phyloP scores from a whole-genome alignment of 2,329 filamentous ascomycete species.

The Phoma sp. region DNA sequence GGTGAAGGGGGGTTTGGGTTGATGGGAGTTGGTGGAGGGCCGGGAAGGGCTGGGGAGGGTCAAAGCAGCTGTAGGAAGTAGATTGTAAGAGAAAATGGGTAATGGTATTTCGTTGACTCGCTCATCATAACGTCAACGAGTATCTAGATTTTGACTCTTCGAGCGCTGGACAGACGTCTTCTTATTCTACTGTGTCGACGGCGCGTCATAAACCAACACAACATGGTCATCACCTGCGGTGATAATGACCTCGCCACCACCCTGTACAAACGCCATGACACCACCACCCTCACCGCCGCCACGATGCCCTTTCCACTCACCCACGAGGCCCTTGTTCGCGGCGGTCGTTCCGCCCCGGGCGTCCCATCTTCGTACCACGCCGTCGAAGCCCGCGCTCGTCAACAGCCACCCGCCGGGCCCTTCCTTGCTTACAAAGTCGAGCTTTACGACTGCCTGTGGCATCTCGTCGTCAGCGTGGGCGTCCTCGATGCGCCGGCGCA shows the following conservation, averaged over 20 bases:
- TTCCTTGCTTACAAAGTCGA: conserved; percentile 75
- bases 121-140: no score
- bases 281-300: conserved; percentile 86
- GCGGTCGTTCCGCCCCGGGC: conserved; percentile 70
- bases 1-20: no score
- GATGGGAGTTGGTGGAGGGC: no score
- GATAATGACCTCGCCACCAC: conserved; percentile 74
- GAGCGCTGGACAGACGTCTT: no score
- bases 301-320: conserved; percentile 90
- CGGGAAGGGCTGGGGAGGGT: no score
- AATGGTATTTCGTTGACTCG: no score
- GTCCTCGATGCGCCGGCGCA: conserved; percentile 79
- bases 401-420: conserved; percentile 67
- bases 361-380: conserved; percentile 90
- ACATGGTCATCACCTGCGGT: conserved; percentile 85
- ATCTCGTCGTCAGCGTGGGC: conserved; percentile 76
- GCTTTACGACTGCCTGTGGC: conserved; percentile 88
- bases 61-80: no score
- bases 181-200: conserved; percentile 13
- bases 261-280: conserved; percentile 88
- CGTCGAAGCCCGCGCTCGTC: conserved; percentile 90
- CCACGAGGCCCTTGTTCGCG: conserved; percentile 72
- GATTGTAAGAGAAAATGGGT: no score
- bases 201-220: conserved; percentile 36
- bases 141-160: no score